These are phyloP conservation scores for Fusarium circinatum DNA, from an alignment of 2,329 filamentous ascomycete genomes.

Conservation along the genomic window DNA sequence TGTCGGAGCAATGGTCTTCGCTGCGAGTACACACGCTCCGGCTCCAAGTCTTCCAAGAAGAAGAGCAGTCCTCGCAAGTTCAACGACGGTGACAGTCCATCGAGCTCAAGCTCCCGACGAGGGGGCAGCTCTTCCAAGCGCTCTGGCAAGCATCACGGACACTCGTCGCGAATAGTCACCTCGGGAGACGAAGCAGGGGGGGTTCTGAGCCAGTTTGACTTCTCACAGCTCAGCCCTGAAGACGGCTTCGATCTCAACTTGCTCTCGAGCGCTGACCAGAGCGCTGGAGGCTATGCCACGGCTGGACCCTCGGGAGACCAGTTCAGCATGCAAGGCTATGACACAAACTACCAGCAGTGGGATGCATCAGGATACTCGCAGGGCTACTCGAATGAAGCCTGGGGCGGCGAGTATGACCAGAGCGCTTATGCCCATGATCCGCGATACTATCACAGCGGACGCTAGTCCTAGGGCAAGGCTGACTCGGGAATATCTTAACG, in stretches of 20 bases:
- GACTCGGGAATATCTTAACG: constrained; percentile 20
- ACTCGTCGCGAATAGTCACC: constrained; percentile 30
- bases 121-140: constrained; percentile 37
- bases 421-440: constrained; percentile 37
- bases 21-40: constrained; percentile 51
- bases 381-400: constrained; percentile 29
- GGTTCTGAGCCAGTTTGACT: constrained; percentile 43
- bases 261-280: constrained; percentile 35
- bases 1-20: constrained; percentile 45
- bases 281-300: constrained; percentile 39
- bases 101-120: constrained; percentile 33
- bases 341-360: constrained; percentile 31
- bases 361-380: constrained; percentile 29
- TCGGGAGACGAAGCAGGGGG: constrained; percentile 37
- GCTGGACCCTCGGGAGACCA: constrained; percentile 33
- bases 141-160: constrained; percentile 32
- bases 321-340: constrained; percentile 26
- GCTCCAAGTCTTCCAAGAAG: constrained; percentile 47
- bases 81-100: constrained; percentile 32
- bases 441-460: constrained; percentile 26
- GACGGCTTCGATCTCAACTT: constrained; percentile 46
- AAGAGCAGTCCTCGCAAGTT: constrained; percentile 40
- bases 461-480: constrained; percentile 25
- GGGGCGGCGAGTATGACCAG: constrained; percentile 37
- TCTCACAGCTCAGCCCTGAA: constrained; percentile 44